Evolutionary conservation across 371 early-diverging fungal species (phyloP).

Genomic region (Gilbertella persicaria): DNA sequence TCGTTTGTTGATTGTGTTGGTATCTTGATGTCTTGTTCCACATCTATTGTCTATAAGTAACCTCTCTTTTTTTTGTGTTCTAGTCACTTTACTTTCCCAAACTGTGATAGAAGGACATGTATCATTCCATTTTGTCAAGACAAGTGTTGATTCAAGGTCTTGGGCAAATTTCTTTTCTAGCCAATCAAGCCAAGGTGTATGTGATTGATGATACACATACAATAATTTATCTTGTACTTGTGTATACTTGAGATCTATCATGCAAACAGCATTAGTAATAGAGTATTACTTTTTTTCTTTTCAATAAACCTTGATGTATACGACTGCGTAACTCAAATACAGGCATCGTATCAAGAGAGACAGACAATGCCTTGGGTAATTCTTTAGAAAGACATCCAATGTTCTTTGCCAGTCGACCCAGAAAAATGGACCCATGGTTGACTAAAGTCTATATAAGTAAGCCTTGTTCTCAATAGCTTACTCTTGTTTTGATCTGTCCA

Average conservation of each 20-base stretch:
- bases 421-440: slow-evolving; percentile 28
- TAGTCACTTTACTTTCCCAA: slow-evolving; percentile 37
- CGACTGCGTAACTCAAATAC: slow-evolving; percentile 34
- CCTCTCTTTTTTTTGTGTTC: background rate
- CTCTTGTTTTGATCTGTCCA: slow-evolving; percentile 26
- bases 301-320: slow-evolving; percentile 40
- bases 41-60: slow-evolving; percentile 6
- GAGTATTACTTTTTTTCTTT: slow-evolving; percentile 4
- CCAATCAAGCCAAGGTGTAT: slow-evolving; percentile 46
- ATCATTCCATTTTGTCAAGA: slow-evolving; percentile 33
- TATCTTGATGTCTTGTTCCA: slow-evolving; percentile 30
- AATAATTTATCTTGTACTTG: slow-evolving; percentile 25
- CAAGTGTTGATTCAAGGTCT: slow-evolving; percentile 14
- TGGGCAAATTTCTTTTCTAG: slow-evolving; percentile 28
- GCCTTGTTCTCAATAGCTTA: background rate
- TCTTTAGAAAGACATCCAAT: slow-evolving; percentile 38
- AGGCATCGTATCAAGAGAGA: slow-evolving; percentile 13
- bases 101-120: slow-evolving; percentile 27
- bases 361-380: slow-evolving; percentile 27
- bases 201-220: slow-evolving; percentile 30
- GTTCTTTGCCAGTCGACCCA: slow-evolving; percentile 39
- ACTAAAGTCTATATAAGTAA: slow-evolving; percentile 9
- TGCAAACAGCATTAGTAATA: background rate
- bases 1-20: slow-evolving; percentile 55
- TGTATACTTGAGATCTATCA: slow-evolving; percentile 31